A percentile compares a stretch with the other conserved stretches of the same genome.
These are phyloP conservation scores for Plasmodium malariae DNA, from an alignment of 169 alveolate species.

Conservation along the genomic window DNA sequence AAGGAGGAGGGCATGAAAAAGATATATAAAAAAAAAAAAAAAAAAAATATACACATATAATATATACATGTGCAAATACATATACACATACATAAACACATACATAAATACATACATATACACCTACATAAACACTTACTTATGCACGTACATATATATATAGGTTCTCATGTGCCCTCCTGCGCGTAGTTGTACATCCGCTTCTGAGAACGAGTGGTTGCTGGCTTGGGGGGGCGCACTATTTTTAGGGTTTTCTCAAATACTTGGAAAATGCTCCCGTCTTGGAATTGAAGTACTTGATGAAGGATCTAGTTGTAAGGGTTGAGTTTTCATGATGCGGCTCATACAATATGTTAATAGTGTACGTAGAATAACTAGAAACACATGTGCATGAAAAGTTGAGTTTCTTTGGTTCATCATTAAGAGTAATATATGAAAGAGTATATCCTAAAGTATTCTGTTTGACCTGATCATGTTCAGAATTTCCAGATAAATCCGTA, in stretches of 20 bases:
- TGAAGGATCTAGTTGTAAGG: conserved; percentile 10
- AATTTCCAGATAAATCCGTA: conserved; percentile 12
- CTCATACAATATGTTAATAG: conserved; percentile 14
- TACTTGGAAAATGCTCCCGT: not conserved
- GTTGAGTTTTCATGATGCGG: conserved; percentile 6
- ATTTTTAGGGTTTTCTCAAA: not conserved
- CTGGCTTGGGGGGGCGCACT: no score
- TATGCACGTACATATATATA: not conserved
- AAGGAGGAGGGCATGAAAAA: no score
- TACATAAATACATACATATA: not conserved
- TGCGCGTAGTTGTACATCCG: no score
- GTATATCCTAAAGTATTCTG: conserved; percentile 32
- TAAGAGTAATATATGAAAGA: conserved; percentile 38
- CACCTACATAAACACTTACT: not conserved
- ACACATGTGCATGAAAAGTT: conserved; percentile 44
- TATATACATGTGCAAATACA: not conserved
- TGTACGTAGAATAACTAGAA: conserved; percentile 9
- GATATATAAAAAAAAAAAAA: no score
- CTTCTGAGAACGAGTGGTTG: no score
- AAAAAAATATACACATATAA: no score
- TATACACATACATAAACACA: not conserved
- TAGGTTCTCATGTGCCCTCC: no score
- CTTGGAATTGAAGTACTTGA: conserved; percentile 19
- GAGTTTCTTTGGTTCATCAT: conserved; percentile 2
- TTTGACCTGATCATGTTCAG: conserved; percentile 35